Evolutionary conservation across 2,329 filamentous ascomycete genomes (phyloP).

Genomic region (Hypocreales sp.): DNA sequence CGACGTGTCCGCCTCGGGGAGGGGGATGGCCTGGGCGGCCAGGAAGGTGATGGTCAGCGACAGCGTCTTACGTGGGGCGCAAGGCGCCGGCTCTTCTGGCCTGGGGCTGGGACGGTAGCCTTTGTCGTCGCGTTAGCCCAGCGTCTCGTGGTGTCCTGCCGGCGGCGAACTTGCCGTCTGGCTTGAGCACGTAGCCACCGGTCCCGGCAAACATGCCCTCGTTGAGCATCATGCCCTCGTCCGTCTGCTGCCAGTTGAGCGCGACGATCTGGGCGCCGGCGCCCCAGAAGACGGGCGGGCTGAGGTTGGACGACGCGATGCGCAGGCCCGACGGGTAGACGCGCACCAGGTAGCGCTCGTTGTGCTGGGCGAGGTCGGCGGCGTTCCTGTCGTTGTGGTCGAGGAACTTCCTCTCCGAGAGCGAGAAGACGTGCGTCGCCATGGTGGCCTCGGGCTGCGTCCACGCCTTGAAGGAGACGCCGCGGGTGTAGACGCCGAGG

Average conservation of each 20-base stretch:
- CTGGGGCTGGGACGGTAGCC: slow-evolving; percentile 17
- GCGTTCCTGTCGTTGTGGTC: slow-evolving; percentile 36
- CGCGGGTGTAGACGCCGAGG: slow-evolving; percentile 70
- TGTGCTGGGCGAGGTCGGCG: slow-evolving; percentile 58
- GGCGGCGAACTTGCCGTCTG: slow-evolving; percentile 33
- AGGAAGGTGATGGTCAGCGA: slow-evolving; percentile 59
- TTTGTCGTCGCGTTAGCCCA: neutral
- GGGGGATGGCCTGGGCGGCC: slow-evolving; percentile 60
- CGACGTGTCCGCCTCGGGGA: slow-evolving; percentile 38
- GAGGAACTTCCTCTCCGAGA: slow-evolving; percentile 49
- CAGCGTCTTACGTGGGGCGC: slow-evolving; percentile 47
- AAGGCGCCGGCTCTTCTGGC: too few species aligned
- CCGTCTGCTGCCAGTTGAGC: slow-evolving; percentile 84
- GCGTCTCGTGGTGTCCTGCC: neutral
- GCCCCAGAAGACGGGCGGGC: slow-evolving; percentile 74
- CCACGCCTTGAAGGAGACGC: slow-evolving; percentile 68
- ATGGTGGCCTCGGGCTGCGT: slow-evolving; percentile 53
- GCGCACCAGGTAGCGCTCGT: slow-evolving; percentile 68
- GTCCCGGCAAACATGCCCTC: slow-evolving; percentile 80
- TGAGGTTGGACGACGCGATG: slow-evolving; percentile 72
- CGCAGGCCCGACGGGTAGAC: slow-evolving; percentile 75
- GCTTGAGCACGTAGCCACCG: slow-evolving; percentile 77
- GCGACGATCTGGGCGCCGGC: slow-evolving; percentile 83
- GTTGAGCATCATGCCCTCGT: slow-evolving; percentile 92
- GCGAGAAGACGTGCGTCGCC: slow-evolving; percentile 54